Percentiles rank a stretch among this genome's conserved stretches.
These are phyloP conservation scores for Pigoraptor vietnamica DNA, from an alignment of 78 protist species.

Conservation along the genomic window DNA sequence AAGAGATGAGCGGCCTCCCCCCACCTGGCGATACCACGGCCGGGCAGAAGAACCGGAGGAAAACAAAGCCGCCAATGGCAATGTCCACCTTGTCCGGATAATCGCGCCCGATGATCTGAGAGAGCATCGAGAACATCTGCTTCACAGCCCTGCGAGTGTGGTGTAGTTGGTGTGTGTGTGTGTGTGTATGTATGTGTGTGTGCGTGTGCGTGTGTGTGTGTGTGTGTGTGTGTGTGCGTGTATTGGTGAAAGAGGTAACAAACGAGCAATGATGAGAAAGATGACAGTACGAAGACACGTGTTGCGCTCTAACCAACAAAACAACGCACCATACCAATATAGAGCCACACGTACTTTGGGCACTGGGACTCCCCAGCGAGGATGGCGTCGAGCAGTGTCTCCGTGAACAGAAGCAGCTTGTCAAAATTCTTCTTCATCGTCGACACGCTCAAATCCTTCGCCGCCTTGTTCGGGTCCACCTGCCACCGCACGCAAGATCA, in stretches of 20 bases:
- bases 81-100: not conserved
- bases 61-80: not conserved
- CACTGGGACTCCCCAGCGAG: not conserved
- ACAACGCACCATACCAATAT: too few relatives aligned
- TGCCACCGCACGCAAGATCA: not conserved
- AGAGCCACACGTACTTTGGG: not conserved
- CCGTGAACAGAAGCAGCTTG: not conserved
- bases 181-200: too few relatives aligned
- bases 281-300: too few relatives aligned
- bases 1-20: too few relatives aligned
- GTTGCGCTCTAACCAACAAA: too few relatives aligned
- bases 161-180: too few relatives aligned
- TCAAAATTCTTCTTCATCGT: not conserved
- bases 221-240: too few relatives aligned
- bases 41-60: not conserved
- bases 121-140: not conserved
- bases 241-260: not conserved
- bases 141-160: not conserved
- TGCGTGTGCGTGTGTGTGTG: too few relatives aligned
- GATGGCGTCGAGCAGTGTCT: not conserved
- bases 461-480: not conserved
- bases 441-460: not conserved
- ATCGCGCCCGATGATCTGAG: not conserved
- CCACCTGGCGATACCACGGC: not conserved
- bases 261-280: too few relatives aligned